phyloP scores from a whole-genome alignment of 495 filamentous ascomycete genomes.

The Tuber aestivum region DNA sequence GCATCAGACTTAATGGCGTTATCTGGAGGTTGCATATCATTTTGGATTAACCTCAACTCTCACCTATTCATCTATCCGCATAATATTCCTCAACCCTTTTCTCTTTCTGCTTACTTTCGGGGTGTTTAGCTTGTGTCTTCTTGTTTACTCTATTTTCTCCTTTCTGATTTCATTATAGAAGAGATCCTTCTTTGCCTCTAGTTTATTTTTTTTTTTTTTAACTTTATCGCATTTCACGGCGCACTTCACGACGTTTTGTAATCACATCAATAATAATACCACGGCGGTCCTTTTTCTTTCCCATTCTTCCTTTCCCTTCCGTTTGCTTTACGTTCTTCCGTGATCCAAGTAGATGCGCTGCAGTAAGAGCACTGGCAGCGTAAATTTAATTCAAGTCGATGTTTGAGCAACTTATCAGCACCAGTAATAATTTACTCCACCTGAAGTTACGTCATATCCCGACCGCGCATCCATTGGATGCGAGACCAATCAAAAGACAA shows the following conservation, averaged over 20 bases:
- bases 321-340: not conserved
- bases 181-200: not conserved
- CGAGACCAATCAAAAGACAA: not conserved
- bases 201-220: not conserved
- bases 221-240: not conserved
- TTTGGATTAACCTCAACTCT: not conserved
- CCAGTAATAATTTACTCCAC: too few relatives aligned
- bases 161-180: not conserved
- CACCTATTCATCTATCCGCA: not conserved
- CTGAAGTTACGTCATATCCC: too few relatives aligned
- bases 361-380: not conserved
- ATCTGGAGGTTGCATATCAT: not conserved
- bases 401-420: not conserved
- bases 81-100: not conserved
- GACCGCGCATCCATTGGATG: not conserved
- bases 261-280: slow-evolving; percentile 1
- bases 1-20: not conserved
- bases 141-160: not conserved
- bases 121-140: not conserved
- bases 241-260: not conserved
- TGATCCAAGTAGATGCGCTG: not conserved
- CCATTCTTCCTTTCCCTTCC: not conserved
- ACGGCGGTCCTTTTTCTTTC: not conserved
- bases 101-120: not conserved
- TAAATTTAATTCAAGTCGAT: not conserved